Evolutionary conservation across 1,284 basidiomycete species (phyloP).

Genomic region (Marasmius fiardii): DNA sequence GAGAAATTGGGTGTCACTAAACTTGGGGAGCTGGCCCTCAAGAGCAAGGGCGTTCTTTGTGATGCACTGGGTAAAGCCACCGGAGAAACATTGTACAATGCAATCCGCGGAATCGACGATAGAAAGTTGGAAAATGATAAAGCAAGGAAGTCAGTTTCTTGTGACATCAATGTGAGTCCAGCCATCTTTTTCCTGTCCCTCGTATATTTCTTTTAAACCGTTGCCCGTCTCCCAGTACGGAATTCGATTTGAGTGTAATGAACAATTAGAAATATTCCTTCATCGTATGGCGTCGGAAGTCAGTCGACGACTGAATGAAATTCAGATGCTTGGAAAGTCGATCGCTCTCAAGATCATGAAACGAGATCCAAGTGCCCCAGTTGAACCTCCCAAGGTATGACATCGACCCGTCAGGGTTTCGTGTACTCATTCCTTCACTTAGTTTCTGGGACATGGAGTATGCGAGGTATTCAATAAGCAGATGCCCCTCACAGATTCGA

Average conservation of each 20-base stretch:
- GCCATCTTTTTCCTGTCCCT: slow-evolving; percentile 11
- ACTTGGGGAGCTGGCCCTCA: slow-evolving; percentile 64
- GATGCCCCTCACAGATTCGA: slow-evolving; percentile 50
- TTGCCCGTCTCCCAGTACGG: slow-evolving; percentile 65
- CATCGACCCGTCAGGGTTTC: slow-evolving; percentile 7
- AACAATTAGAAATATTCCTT: slow-evolving; percentile 80
- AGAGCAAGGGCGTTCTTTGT: slow-evolving; percentile 63
- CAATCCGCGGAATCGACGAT: slow-evolving; percentile 81
- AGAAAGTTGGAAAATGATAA: slow-evolving; percentile 80
- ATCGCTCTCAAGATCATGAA: slow-evolving; percentile 89
- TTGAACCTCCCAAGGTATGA: slow-evolving; percentile 87
- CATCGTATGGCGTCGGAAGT: slow-evolving; percentile 76
- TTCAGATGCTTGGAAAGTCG: slow-evolving; percentile 66
- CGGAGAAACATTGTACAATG: slow-evolving; percentile 84
- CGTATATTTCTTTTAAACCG: neutral
- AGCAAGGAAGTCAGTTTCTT: slow-evolving; percentile 82
- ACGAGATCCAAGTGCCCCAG: slow-evolving; percentile 80
- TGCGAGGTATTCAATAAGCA: slow-evolving; percentile 86
- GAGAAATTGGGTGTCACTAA: slow-evolving; percentile 75
- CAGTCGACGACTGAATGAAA: slow-evolving; percentile 62
- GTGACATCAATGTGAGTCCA: slow-evolving; percentile 82
- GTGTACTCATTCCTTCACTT: slow-evolving; percentile 1
- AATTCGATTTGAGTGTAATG: slow-evolving; percentile 84
- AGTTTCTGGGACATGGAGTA: slow-evolving; percentile 92
- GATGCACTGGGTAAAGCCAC: slow-evolving; percentile 79